These are phyloP conservation scores for Auricularia auricula-judae DNA, from an alignment of 768 basidiomycete genomes.

Conservation along the genomic window DNA sequence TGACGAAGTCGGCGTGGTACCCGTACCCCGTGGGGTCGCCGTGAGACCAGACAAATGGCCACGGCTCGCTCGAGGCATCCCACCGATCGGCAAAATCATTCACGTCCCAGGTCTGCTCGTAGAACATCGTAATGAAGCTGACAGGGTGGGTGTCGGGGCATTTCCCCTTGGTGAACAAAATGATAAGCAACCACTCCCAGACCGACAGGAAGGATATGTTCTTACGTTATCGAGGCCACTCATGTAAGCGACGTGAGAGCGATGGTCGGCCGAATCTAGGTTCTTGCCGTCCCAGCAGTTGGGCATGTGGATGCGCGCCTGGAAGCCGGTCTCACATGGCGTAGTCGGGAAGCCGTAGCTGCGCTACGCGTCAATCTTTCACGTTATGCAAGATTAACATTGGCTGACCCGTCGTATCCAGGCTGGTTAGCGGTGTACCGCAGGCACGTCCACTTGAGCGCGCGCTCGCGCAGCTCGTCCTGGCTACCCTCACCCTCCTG, in stretches of 20 bases:
- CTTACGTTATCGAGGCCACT: neutral
- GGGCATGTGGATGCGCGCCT: slow-evolving; percentile 22
- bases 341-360: slow-evolving; percentile 3
- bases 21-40: neutral
- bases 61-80: neutral
- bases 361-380: too few species aligned
- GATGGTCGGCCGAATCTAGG: slow-evolving; percentile 26
- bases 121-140: neutral
- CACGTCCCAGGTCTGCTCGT: neutral
- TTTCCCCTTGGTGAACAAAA: neutral
- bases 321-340: slow-evolving; percentile 17
- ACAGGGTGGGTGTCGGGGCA: neutral
- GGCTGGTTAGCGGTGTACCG: slow-evolving; percentile 22
- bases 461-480: slow-evolving; percentile 11
- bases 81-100: neutral
- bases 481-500: neutral
- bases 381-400: neutral
- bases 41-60: neutral
- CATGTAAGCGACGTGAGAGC: neutral
- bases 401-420: slow-evolving; percentile 4
- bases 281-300: slow-evolving; percentile 30
- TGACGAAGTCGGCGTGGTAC: neutral
- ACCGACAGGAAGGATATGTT: too few species aligned
- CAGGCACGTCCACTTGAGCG: slow-evolving; percentile 33
- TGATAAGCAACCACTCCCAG: neutral